A percentile compares a stretch with the other conserved stretches of the same genome.
phyloP scores from a whole-genome alignment of 2,329 filamentous ascomycete genomes.

The Epichloe brachyelytri region DNA sequence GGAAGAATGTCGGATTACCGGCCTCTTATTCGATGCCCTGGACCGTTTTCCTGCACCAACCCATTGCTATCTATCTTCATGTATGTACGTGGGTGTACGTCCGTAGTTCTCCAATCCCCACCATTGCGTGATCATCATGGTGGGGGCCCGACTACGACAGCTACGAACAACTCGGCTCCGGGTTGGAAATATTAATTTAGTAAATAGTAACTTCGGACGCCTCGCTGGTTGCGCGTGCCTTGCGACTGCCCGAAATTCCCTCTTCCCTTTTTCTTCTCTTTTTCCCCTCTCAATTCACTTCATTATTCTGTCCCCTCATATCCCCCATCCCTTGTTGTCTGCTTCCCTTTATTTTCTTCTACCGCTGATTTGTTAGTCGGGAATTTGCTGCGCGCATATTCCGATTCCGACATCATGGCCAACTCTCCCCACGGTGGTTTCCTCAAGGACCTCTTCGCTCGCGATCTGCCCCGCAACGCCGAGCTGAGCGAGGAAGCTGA shows the following conservation, averaged over 20 bases:
- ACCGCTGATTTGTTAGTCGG: not conserved
- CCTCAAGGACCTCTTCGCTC: constrained; percentile 94
- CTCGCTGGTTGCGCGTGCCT: not conserved
- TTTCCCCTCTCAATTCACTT: not conserved
- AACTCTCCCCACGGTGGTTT: constrained; percentile 75
- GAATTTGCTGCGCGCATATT: not conserved
- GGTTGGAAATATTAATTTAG: not conserved
- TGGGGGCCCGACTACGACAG: constrained; percentile 4
- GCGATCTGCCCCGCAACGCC: constrained; percentile 72
- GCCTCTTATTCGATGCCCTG: not conserved
- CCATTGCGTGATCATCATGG: constrained; percentile 19
- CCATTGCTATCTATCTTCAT: not conserved
- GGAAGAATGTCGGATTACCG: not conserved
- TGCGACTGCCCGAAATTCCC: constrained; percentile 5
- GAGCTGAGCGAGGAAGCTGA: constrained; percentile 78
- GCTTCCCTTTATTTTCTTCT: not conserved
- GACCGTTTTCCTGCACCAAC: not conserved
- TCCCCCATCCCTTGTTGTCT: not conserved
- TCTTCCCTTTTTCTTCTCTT: constrained; percentile 1
- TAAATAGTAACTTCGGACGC: not conserved
- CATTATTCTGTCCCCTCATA: not conserved
- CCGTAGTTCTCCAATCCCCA: constrained; percentile 11
- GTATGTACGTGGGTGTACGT: too few relatives aligned
- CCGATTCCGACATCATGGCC: constrained; percentile 35
- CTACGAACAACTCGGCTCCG: not conserved